Evolutionary conservation across 2,329 filamentous ascomycete genomes (phyloP).

Genomic region (Claviceps humidiphila): DNA sequence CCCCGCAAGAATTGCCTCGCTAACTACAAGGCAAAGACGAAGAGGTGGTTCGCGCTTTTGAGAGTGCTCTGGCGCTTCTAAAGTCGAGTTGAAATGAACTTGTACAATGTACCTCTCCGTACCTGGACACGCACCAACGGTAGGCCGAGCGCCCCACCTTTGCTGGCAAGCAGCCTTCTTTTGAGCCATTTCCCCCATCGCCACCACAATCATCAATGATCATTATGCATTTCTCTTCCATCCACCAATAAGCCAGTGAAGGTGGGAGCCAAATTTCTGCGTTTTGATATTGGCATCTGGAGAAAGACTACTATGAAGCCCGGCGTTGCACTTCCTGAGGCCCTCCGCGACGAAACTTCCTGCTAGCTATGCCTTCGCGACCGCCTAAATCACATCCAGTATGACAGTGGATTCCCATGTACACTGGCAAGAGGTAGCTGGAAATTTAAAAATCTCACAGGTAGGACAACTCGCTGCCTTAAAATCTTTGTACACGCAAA

Average conservation of each 20-base stretch:
- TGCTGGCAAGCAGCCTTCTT: neutral
- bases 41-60: slow-evolving; percentile 49
- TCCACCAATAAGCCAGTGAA: neutral
- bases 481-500: neutral
- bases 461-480: neutral
- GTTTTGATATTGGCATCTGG: neutral
- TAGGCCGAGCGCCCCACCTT: neutral
- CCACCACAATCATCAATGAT: neutral
- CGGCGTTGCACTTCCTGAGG: neutral
- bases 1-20: neutral
- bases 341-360: neutral
- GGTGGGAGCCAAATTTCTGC: neutral
- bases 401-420: neutral
- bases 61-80: slow-evolving; percentile 45
- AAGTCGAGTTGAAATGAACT: slow-evolving; percentile 17
- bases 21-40: slow-evolving; percentile 19
- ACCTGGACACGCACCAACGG: neutral
- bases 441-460: neutral
- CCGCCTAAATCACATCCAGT: neutral
- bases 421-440: neutral
- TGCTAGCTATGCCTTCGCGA: neutral
- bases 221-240: neutral
- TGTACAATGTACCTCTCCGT: neutral
- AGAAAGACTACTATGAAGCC: neutral
- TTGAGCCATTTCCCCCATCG: neutral